These are phyloP conservation scores for Spizellomyces sp. DNA, from an alignment of 192 early-diverging fungal species.

Conservation along the genomic window DNA sequence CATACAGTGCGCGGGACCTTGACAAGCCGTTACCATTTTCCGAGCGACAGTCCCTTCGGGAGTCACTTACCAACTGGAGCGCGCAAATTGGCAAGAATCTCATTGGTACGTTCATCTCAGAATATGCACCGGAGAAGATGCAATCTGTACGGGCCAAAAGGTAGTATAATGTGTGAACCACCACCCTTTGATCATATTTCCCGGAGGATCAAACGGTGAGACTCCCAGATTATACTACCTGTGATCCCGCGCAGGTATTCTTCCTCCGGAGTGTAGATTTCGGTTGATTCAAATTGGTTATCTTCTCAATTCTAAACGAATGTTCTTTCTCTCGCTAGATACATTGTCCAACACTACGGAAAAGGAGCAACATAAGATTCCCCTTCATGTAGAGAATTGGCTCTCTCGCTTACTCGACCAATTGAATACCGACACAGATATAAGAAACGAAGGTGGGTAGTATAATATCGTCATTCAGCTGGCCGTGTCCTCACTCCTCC, in stretches of 20 bases:
- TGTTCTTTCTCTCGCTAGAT: conserved; percentile 14
- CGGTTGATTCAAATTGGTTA: neutral
- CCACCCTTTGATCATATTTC: neutral
- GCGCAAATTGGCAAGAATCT: conserved; percentile 46
- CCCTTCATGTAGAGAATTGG: conserved; percentile 54
- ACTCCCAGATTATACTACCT: too few relatives aligned
- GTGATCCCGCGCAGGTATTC: too few relatives aligned
- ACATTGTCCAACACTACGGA: conserved; percentile 56
- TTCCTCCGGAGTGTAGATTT: too few relatives aligned
- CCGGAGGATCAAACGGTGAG: neutral
- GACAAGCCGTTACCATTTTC: conserved; percentile 43
- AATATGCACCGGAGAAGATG: too few relatives aligned
- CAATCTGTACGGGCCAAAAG: too few relatives aligned
- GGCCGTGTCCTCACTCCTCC: neutral
- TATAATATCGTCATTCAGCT: neutral
- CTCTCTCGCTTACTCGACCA: conserved; percentile 54
- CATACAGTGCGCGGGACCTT: conserved; percentile 45
- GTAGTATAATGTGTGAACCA: neutral
- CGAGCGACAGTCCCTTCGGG: conserved; percentile 45
- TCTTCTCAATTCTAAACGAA: neutral
- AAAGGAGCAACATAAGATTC: conserved; percentile 59
- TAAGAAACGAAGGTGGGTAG: conserved; percentile 46
- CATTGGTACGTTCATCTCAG: conserved; percentile 24
- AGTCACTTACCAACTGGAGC: conserved; percentile 48
- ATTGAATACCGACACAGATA: conserved; percentile 58